Conservation (phyloP, 768 basidiomycete species). For the Tulasnella sp. region DNA sequence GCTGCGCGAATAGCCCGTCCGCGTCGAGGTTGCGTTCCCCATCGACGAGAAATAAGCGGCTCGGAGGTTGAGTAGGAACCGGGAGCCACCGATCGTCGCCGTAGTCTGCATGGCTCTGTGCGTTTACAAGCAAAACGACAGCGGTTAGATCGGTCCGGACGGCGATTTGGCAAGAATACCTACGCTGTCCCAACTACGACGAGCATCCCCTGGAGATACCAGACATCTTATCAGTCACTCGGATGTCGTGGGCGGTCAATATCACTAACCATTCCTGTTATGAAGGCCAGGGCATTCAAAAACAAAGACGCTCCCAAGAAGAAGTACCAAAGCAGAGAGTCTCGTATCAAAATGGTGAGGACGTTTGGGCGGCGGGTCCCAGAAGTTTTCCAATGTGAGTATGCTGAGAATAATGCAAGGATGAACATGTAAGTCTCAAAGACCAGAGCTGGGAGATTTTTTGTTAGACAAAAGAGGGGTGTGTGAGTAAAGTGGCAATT, state of each 20-base stretch:
- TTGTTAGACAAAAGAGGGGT: neutral
- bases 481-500: neutral
- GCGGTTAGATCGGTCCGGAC: neutral
- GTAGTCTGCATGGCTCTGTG: neutral
- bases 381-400: neutral
- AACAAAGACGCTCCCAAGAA: neutral
- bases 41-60: conserved; percentile 1
- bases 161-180: neutral
- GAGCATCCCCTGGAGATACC: neutral
- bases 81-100: neutral
- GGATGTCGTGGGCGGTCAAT: neutral
- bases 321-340: neutral
- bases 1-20: neutral
- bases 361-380: neutral
- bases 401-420: neutral
- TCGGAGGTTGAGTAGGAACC: conserved; percentile 4
- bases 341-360: conserved; percentile 2
- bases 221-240: neutral
- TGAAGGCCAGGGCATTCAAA: neutral
- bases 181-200: neutral
- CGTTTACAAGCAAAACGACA: no score
- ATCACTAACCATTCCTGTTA: neutral
- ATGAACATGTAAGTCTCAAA: neutral
- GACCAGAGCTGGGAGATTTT: neutral
- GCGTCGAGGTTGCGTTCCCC: neutral